Evolutionary conservation across 2,329 filamentous ascomycete genomes (phyloP), one percentile per base, ranked within the genome.

Genomic region (Reticulascus tulasneorum): DNA sequence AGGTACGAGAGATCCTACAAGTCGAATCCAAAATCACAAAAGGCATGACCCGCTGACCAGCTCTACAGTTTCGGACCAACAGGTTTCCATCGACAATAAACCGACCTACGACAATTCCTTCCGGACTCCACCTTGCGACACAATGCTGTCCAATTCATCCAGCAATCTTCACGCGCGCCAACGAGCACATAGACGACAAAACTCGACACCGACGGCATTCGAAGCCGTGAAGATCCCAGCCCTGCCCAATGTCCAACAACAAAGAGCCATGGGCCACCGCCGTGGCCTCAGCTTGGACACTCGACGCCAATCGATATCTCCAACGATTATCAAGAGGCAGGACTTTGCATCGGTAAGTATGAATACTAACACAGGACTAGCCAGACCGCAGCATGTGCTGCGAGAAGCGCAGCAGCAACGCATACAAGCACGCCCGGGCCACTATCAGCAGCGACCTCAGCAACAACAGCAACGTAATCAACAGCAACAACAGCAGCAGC

Each of bases 321-420:
- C 50, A 47, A 50, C 38, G 53, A 53, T 47, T 33, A 42, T 38
- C 13, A 55, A 58, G 33, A 48, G 64, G 55, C 72, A 73, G 64
- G 69, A 73, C 50, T 68, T 69, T 53, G 58, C 53, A 50, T 64
- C 62, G 67, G 67, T 75, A 71, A 72, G 69, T 67, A 71, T 62
- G 48, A 51, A 55, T 62, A 73, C 69, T 67, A 77, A 69, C 59
- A 60, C 66, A 71, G 69, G 69, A 75, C 64, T 70, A 70, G 55
- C 69, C 66, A 63, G 39, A 42, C 68, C 70, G 76, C 85, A 90
- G 77, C 84, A 88, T 77, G 75, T 79, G 69, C 77, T 88, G 82
- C 84, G 83, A 83, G 85, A 86, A 86, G 77, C 84, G 81, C 87
- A 91, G 79, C 80, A 86, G 82, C 86, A 89, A 73, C 79, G 79